These are phyloP conservation scores for Talaromyces ruber DNA, from an alignment of 495 filamentous ascomycete genomes.

Conservation along the genomic window DNA sequence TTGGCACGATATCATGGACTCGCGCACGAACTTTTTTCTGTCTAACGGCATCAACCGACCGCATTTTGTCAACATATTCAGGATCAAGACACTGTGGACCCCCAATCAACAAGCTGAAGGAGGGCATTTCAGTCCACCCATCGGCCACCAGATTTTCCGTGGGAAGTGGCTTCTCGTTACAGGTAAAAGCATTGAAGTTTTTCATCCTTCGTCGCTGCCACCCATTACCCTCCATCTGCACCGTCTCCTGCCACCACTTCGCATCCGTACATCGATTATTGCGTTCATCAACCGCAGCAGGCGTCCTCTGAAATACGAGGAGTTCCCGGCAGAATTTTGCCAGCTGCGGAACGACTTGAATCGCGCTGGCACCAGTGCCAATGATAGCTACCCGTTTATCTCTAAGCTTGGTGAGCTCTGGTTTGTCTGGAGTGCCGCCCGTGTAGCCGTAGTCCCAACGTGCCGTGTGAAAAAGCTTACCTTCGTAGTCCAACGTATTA, in stretches of 20 bases:
- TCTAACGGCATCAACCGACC: conserved; percentile 6
- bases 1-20: conserved; percentile 20
- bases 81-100: too few species aligned
- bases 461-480: conserved; percentile 30
- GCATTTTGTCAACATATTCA: too few species aligned
- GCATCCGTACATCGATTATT: too few species aligned
- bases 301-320: conserved; percentile 41
- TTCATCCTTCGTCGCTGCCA: too few species aligned
- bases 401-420: conserved; percentile 23
- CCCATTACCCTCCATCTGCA: too few species aligned
- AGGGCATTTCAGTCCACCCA: too few species aligned
- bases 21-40: conserved; percentile 15
- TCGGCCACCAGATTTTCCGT: too few species aligned
- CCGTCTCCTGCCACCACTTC: too few species aligned
- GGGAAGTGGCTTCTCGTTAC: too few species aligned
- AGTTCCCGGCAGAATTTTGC: conserved; percentile 24
- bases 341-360: conserved; percentile 31
- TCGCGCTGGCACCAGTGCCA: conserved; percentile 37
- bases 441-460: conserved; percentile 38
- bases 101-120: too few species aligned
- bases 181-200: too few species aligned
- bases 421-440: conserved; percentile 39
- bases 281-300: conserved; percentile 43
- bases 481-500: too few species aligned
- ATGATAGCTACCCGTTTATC: conserved; percentile 39